Base-by-base conservation (phyloP, 129 eudicot species). In the Centrapalus pauciflorus region DNA sequence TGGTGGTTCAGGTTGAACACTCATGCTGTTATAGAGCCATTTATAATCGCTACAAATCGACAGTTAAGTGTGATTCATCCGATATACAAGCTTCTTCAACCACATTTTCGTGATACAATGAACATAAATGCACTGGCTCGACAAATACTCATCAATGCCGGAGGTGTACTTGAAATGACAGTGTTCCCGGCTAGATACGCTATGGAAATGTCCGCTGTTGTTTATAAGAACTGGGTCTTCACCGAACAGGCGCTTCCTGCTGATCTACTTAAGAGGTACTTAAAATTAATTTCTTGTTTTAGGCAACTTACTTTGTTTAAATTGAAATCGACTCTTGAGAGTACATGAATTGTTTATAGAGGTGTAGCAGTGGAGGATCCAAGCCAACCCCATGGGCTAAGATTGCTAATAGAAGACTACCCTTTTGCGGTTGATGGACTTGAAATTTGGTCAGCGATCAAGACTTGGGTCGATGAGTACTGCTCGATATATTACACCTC, bases 11-110 rank as follows among this genome's bases (percentile, higher is more conserved):
- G 98, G 98, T 73, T 92, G 75, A 81, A 88, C 77, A 92, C 98
- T 7, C 98, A 92, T 79, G 95, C 95, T 0, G 87, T 81, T 14
- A 88, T 92, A 20, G 98, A 92, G 76, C 98, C 98, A 67, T 88
- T 92, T 67, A 57, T 88, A 28, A 92, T 88, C 5, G 96, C 95
- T 5, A 70, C 96, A 5, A 92, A 92, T 41, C 72, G 96, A 61
- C 90, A 81, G 19, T 43, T 92, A 55, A 92, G 98, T 38, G 95
- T 81, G 77, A 64, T 92, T 46, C 98, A 92, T 46, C 96, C 98
- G 3, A 85, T 92, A 37, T 60, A 64, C 81, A 88, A 92, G 95
- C 89, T 92, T 35, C 59, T 92, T 64, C 90, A 88, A 5, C 96
- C 98, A 12, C 98, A 92, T 63, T 92, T 85, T 65, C 88, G 89